Evolutionary conservation across 2,329 filamentous ascomycete species (phyloP).

Genomic region (Ophiobolus disseminans): DNA sequence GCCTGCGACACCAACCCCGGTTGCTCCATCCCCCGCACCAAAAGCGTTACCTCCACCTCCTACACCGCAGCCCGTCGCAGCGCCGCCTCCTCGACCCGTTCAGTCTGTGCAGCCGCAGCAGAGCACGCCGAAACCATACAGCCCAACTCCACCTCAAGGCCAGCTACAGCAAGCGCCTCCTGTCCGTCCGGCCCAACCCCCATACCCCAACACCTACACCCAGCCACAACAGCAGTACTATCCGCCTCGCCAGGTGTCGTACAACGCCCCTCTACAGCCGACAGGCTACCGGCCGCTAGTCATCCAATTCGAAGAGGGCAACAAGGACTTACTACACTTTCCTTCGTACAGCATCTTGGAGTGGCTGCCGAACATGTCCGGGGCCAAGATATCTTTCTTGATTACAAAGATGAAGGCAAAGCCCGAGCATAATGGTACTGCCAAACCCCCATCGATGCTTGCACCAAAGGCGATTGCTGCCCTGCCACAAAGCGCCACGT

Average conservation of each 20-base stretch:
- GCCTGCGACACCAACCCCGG: constrained; percentile 21
- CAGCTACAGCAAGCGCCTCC: constrained; percentile 28
- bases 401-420: constrained; percentile 70
- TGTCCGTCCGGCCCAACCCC: constrained; percentile 23
- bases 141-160: constrained; percentile 17
- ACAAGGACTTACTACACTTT: constrained; percentile 78
- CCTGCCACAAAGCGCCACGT: constrained; percentile 3
- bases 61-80: constrained; percentile 16
- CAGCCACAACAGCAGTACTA: constrained; percentile 30
- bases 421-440: constrained; percentile 48
- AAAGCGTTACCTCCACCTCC: constrained; percentile 12
- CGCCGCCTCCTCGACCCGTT: constrained; percentile 23
- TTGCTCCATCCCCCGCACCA: constrained; percentile 14
- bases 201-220: constrained; percentile 32
- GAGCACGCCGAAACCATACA: constrained; percentile 23
- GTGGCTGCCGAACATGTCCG: constrained; percentile 65
- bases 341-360: constrained; percentile 81
- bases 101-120: constrained; percentile 20
- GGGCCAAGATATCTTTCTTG: constrained; percentile 77
- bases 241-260: constrained; percentile 34
- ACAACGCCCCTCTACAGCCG: constrained; percentile 51
- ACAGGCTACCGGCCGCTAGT: constrained; percentile 49
- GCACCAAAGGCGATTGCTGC: constrained; percentile 20
- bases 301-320: constrained; percentile 50
- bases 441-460: constrained; percentile 38